Percentiles rank a stretch among this genome's conserved stretches.
Evolutionary conservation across 176 grass and related monocot species (phyloP).

Genomic region (Phoenix dactylifera): DNA sequence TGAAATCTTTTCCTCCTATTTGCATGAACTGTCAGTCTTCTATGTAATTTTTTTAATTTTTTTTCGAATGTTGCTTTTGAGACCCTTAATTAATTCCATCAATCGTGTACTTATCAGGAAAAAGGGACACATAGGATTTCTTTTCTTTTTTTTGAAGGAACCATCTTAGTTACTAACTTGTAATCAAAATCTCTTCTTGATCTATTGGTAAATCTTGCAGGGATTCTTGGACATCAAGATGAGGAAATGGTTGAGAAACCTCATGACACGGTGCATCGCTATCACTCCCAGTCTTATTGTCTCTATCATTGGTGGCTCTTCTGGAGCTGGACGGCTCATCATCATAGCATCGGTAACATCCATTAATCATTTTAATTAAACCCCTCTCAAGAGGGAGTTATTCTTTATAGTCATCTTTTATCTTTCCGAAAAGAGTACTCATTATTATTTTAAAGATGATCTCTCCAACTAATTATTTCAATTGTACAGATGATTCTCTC

Average conservation of each 20-base stretch:
- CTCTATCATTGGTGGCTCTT: conserved; percentile 61
- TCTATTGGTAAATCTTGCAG: conserved; percentile 19
- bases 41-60: too few species aligned
- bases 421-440: conserved; percentile 2
- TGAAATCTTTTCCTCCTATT: too few species aligned
- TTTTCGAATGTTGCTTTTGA: too few species aligned
- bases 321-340: conserved; percentile 73
- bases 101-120: too few species aligned
- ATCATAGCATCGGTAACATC: conserved; percentile 69
- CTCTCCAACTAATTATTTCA: not conserved
- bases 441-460: too few species aligned
- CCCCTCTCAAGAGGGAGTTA: too few species aligned
- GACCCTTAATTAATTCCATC: too few species aligned
- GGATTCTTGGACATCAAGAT: conserved; percentile 94
- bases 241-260: conserved; percentile 72
- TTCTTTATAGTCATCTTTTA: too few species aligned
- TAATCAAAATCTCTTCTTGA: not conserved
- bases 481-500: conserved; percentile 76
- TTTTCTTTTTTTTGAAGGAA: too few species aligned
- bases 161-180: too few species aligned
- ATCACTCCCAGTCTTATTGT: conserved; percentile 68
- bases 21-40: too few species aligned
- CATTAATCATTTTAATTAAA: not conserved
- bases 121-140: too few species aligned
- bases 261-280: conserved; percentile 72